Evolutionary conservation across 768 basidiomycete genomes (phyloP).

Genomic region (Ramaria rubella): DNA sequence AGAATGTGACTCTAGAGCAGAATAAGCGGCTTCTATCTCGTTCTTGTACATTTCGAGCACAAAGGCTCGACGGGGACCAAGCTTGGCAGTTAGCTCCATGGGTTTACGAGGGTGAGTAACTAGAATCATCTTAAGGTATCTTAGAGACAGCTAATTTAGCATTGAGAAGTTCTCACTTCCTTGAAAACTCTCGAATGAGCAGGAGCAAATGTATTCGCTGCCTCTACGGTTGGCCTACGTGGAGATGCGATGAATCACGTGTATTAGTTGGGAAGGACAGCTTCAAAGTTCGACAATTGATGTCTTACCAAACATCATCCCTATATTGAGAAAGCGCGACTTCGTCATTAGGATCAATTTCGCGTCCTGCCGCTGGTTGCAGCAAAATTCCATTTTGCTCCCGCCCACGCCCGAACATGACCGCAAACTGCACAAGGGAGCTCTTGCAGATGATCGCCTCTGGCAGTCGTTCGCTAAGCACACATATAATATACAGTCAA

Average conservation of each 20-base stretch:
- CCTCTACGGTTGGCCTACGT: not conserved
- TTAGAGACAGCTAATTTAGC: not conserved
- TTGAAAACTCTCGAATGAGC: constrained; percentile 1
- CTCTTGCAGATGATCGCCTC: constrained; percentile 32
- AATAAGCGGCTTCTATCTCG: constrained; percentile 6
- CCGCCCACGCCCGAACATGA: constrained; percentile 37
- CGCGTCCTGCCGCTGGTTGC: constrained; percentile 20
- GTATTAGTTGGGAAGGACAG: too few species aligned
- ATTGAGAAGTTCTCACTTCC: constrained; percentile 1
- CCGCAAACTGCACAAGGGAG: constrained; percentile 24
- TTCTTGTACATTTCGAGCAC: not conserved
- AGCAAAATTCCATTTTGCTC: constrained; percentile 35
- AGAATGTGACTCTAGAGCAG: not conserved
- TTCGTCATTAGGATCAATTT: not conserved
- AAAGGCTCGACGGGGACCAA: not conserved
- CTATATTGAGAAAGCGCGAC: not conserved
- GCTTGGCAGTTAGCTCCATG: constrained; percentile 1
- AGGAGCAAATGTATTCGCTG: not conserved
- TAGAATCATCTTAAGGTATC: not conserved
- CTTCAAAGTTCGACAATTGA: too few species aligned
- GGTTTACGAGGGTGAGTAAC: not conserved
- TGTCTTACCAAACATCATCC: not conserved
- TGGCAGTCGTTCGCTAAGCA: constrained; percentile 14
- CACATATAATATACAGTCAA: not conserved
- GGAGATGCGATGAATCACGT: too few species aligned